Evolutionary conservation across 441 rosid species (phyloP).

Genomic region (Populus hybrid): DNA sequence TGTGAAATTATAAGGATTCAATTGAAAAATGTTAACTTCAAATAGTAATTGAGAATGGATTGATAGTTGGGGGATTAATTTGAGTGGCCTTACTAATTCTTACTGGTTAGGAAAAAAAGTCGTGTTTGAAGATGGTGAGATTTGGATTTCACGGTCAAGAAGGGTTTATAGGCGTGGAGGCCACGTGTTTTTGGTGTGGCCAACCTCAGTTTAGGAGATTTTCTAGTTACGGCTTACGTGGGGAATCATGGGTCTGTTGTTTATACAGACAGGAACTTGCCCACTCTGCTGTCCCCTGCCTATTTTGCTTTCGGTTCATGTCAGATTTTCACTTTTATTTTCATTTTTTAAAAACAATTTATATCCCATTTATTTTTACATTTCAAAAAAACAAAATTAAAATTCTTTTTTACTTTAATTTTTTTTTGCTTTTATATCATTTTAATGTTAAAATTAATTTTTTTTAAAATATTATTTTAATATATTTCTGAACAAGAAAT

Average conservation of each 20-base stretch:
- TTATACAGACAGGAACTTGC: not conserved
- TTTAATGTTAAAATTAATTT: too few relatives aligned
- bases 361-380: too few relatives aligned
- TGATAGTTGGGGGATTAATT: not conserved
- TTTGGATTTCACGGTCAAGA: not conserved
- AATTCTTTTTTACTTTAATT: too few relatives aligned
- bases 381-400: too few relatives aligned
- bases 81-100: not conserved
- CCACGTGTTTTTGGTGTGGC: slow-evolving; percentile 10
- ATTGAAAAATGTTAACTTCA: not conserved
- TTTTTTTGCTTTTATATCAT: too few relatives aligned
- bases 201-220: slow-evolving; percentile 4
- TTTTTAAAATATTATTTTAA: too few relatives aligned
- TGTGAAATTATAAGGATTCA: not conserved
- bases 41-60: not conserved
- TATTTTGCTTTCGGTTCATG: too few relatives aligned
- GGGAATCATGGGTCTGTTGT: not conserved
- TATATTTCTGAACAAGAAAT: too few relatives aligned
- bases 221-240: slow-evolving; percentile 19
- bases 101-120: not conserved
- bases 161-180: slow-evolving; percentile 1
- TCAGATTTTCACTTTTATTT: too few relatives aligned
- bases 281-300: too few relatives aligned
- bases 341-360: too few relatives aligned
- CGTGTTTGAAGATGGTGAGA: not conserved